phyloP scores from a whole-genome alignment of 129 eudicot species.

The Artemisia tridentata region DNA sequence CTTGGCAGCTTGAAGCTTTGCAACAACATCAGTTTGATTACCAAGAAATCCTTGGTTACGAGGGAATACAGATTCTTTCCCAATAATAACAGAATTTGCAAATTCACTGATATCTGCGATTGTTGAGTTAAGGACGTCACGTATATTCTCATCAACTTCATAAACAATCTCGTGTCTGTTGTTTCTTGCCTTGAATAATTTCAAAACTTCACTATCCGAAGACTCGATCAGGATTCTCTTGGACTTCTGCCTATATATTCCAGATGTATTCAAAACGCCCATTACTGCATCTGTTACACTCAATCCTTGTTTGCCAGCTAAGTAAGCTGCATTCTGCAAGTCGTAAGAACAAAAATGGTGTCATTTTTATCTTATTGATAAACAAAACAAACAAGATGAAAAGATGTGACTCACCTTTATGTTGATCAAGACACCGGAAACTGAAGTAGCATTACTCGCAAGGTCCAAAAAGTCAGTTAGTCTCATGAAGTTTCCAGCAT shows the following conservation, averaged over 20 bases:
- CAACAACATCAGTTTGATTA: conserved; percentile 48
- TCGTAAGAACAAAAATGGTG: conserved; percentile 32
- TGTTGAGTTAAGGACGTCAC: conserved; percentile 60
- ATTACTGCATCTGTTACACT: conserved; percentile 60
- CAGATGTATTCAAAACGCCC: conserved; percentile 49
- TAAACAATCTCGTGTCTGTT: conserved; percentile 66
- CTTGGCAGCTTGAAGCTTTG: conserved; percentile 53
- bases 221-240: conserved; percentile 76
- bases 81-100: conserved; percentile 61
- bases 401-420: conserved; percentile 64
- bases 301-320: conserved; percentile 58
- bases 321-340: conserved; percentile 76
- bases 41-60: conserved; percentile 37
- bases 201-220: conserved; percentile 61
- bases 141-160: conserved; percentile 54
- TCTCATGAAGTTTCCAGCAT: conserved; percentile 50
- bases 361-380: too few species aligned
- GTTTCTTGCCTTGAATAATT: conserved; percentile 47
- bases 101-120: conserved; percentile 56
- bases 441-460: conserved; percentile 62
- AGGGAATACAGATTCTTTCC: conserved; percentile 68
- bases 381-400: background rate
- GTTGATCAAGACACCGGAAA: conserved; percentile 70
- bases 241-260: conserved; percentile 38
- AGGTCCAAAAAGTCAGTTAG: conserved; percentile 59